These are phyloP conservation scores for Trichoderma sp. DNA, from an alignment of 2,329 filamentous ascomycete genomes.

Conservation along the genomic window DNA sequence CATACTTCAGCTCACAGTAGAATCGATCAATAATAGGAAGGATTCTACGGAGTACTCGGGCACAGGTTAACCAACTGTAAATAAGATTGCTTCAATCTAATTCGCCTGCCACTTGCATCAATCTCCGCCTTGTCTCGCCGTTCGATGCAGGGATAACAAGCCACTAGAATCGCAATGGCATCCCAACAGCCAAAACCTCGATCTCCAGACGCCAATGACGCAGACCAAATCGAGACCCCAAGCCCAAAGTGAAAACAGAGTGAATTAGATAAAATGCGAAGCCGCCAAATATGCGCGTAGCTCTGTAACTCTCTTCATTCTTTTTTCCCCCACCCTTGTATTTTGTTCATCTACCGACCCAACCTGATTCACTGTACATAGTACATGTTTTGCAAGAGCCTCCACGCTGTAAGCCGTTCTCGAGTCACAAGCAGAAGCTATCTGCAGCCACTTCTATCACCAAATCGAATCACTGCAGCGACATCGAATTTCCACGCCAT, in stretches of 20 bases:
- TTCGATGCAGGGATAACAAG: constrained; percentile 17
- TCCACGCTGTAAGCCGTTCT: background rate
- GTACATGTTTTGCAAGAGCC: constrained; percentile 12
- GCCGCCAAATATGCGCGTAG: background rate
- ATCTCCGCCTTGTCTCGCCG: constrained; percentile 9
- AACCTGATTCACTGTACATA: constrained; percentile 5
- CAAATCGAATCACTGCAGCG: background rate
- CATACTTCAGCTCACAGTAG: background rate
- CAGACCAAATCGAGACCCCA: constrained; percentile 31
- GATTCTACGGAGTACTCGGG: background rate
- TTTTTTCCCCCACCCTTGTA: background rate
- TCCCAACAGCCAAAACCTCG: constrained; percentile 22
- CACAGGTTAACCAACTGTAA: background rate
- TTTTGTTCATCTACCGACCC: background rate
- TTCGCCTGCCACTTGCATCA: background rate
- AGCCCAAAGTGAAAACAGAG: background rate
- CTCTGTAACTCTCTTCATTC: background rate
- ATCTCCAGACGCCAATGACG: constrained; percentile 33
- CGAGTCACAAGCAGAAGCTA: background rate
- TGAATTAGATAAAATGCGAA: background rate
- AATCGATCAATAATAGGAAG: background rate
- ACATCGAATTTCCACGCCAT: constrained; percentile 24
- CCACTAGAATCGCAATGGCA: constrained; percentile 18
- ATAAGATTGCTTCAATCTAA: background rate
- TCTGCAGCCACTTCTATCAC: background rate